Conservation (phyloP, 768 basidiomycete genomes). For the Pleurotus platypus region DNA sequence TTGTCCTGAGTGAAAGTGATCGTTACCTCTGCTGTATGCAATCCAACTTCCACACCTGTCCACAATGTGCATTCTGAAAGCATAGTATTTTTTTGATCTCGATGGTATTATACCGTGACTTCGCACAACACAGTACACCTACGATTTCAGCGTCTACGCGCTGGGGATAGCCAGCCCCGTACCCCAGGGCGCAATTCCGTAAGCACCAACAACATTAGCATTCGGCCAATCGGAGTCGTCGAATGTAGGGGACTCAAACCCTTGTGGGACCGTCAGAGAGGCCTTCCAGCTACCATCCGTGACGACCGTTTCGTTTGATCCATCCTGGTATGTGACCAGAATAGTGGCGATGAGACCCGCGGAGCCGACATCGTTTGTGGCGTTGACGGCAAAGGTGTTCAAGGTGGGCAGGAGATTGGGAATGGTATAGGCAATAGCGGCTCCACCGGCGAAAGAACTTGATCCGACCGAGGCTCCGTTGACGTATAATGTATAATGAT, state of each 20-base stretch:
- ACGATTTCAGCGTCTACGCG: too few relatives aligned
- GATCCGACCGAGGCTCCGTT: slow-evolving; percentile 22
- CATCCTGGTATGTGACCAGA: slow-evolving; percentile 19
- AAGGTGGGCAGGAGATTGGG: slow-evolving; percentile 13
- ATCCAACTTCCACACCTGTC: too few relatives aligned
- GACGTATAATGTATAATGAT: slow-evolving; percentile 24
- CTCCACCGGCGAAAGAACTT: slow-evolving; percentile 11
- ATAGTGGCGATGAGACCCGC: slow-evolving; percentile 22
- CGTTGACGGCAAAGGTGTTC: slow-evolving; percentile 24
- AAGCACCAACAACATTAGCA: background rate
- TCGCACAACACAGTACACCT: too few relatives aligned
- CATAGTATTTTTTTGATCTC: too few relatives aligned
- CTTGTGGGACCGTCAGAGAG: slow-evolving; percentile 11
- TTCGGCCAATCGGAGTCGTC: background rate
- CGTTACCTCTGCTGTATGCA: too few relatives aligned
- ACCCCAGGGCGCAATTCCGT: background rate
- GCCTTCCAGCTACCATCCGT: slow-evolving; percentile 23
- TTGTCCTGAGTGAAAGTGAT: too few relatives aligned
- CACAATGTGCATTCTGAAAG: too few relatives aligned
- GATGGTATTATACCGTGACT: too few relatives aligned
- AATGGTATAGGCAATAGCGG: slow-evolving; percentile 19
- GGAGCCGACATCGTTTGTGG: slow-evolving; percentile 22
- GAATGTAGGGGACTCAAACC: background rate
- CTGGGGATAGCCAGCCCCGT: too few relatives aligned
- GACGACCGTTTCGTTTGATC: slow-evolving; percentile 11